These are phyloP conservation scores for Dissophora globulifera DNA, from an alignment of 192 early-diverging fungal species.

Conservation along the genomic window DNA sequence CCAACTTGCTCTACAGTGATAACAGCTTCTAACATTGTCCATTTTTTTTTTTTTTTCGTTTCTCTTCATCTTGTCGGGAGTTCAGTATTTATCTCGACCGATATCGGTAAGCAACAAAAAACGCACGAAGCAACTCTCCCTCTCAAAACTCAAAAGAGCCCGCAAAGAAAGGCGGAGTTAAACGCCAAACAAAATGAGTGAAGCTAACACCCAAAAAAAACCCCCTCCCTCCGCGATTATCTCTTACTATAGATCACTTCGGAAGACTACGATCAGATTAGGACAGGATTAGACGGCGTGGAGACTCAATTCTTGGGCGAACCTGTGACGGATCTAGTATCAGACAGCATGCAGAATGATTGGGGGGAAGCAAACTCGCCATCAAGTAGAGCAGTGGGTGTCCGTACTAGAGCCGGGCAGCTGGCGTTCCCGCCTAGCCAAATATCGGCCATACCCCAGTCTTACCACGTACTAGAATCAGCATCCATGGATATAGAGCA, in stretches of 20 bases:
- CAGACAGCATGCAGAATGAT: constrained; percentile 29
- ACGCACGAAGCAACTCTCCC: too few species aligned
- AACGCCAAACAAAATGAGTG: not conserved
- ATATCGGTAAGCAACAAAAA: constrained; percentile 45
- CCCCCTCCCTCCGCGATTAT: not conserved
- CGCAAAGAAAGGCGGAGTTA: not conserved
- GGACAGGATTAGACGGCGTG: constrained; percentile 47
- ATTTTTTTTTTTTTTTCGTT: constrained; percentile 2
- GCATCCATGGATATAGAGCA: constrained; percentile 10
- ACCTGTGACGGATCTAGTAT: constrained; percentile 19
- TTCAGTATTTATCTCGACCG: constrained; percentile 39
- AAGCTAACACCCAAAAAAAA: not conserved
- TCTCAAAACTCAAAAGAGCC: too few species aligned
- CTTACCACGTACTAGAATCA: constrained; percentile 11
- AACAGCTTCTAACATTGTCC: too few species aligned
- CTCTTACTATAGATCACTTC: constrained; percentile 39
- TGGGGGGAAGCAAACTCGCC: constrained; percentile 20
- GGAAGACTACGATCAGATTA: constrained; percentile 53
- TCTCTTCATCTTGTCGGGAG: not conserved
- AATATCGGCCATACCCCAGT: constrained; percentile 5
- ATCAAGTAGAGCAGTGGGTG: not conserved
- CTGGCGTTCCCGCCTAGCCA: constrained; percentile 41
- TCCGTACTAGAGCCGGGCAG: constrained; percentile 27
- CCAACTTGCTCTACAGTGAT: too few species aligned
- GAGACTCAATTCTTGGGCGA: constrained; percentile 53